These are phyloP conservation scores for Clarireedia sp. DNA, from an alignment of 2,329 filamentous ascomycete species.

Conservation along the genomic window DNA sequence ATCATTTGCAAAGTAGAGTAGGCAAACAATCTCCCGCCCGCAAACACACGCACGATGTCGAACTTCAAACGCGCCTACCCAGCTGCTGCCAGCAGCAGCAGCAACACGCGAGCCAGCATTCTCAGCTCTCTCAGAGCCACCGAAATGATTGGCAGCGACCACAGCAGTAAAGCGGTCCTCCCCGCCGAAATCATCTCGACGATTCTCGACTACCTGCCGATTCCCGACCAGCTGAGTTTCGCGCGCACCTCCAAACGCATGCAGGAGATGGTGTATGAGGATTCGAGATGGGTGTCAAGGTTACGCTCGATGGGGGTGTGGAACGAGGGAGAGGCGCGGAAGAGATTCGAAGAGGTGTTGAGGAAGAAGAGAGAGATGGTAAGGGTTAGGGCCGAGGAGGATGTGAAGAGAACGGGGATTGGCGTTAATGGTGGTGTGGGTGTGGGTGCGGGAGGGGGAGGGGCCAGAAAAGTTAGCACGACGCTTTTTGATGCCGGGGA, in stretches of 20 bases:
- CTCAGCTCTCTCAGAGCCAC: constrained; percentile 72
- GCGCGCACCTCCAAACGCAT: constrained; percentile 78
- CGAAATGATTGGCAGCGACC: constrained; percentile 53
- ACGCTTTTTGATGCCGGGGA: constrained; percentile 68
- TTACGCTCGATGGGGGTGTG: constrained; percentile 83
- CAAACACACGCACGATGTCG: constrained; percentile 32
- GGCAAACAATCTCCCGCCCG: no score
- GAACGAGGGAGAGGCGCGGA: constrained; percentile 81
- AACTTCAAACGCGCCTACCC: constrained; percentile 33
- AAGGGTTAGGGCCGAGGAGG: constrained; percentile 31
- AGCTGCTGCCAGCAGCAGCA: constrained; percentile 9
- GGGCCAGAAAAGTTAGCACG: constrained; percentile 36
- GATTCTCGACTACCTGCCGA: constrained; percentile 82
- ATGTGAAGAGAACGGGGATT: constrained; percentile 27
- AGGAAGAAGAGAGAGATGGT: constrained; percentile 52
- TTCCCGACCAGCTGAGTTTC: constrained; percentile 77
- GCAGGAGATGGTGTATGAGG: constrained; percentile 98
- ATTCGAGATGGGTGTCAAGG: constrained; percentile 85
- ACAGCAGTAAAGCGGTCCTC: constrained; percentile 64
- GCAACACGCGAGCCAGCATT: constrained; percentile 42
- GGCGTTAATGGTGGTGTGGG: constrained; percentile 21
- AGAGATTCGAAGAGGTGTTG: constrained; percentile 67
- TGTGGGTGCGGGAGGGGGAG: constrained; percentile 3
- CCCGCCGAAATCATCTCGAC: constrained; percentile 84
- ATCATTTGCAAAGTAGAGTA: neutral